phyloP scores from a whole-genome alignment of 345 rosid genomes.

The Acer campestre region DNA sequence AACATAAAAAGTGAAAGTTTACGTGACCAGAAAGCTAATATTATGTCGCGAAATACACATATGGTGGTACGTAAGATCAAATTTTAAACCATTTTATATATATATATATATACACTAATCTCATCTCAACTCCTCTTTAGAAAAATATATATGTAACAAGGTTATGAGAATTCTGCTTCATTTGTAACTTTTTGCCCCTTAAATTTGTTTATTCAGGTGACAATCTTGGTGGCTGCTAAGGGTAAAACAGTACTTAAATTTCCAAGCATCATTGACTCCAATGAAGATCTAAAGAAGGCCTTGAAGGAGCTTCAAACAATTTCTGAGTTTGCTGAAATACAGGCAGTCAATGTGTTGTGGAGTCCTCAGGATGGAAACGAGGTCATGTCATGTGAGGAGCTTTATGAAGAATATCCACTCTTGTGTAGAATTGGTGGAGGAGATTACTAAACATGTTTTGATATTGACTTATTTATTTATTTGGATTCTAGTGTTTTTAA shows the following conservation, averaged over 20 bases:
- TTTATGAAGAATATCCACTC: neutral
- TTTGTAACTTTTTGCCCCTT: too few relatives aligned
- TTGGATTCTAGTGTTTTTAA: neutral
- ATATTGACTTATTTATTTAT: too few relatives aligned
- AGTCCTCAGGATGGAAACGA: neutral
- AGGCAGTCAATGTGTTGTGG: slow-evolving; percentile 5
- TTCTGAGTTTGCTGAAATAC: neutral
- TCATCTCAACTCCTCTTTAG: too few relatives aligned
- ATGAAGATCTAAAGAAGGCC: neutral
- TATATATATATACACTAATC: too few relatives aligned
- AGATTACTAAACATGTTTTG: neutral
- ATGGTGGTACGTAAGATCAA: neutral
- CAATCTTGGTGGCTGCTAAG: too few relatives aligned
- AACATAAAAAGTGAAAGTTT: too few relatives aligned
- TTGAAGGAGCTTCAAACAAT: neutral
- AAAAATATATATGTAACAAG: too few relatives aligned
- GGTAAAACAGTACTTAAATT: too few relatives aligned
- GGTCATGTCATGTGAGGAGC: slow-evolving; percentile 1
- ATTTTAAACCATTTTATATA: too few relatives aligned
- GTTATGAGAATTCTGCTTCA: too few relatives aligned
- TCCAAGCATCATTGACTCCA: too few relatives aligned
- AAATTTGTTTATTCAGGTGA: too few relatives aligned
- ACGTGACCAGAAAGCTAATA: neutral
- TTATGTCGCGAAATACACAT: neutral
- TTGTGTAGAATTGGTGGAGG: neutral